A percentile compares a stretch with the other conserved stretches of the same genome.
phyloP scores from a whole-genome alignment of 352 stramenopile genomes.

The Phytophthora sp. region DNA sequence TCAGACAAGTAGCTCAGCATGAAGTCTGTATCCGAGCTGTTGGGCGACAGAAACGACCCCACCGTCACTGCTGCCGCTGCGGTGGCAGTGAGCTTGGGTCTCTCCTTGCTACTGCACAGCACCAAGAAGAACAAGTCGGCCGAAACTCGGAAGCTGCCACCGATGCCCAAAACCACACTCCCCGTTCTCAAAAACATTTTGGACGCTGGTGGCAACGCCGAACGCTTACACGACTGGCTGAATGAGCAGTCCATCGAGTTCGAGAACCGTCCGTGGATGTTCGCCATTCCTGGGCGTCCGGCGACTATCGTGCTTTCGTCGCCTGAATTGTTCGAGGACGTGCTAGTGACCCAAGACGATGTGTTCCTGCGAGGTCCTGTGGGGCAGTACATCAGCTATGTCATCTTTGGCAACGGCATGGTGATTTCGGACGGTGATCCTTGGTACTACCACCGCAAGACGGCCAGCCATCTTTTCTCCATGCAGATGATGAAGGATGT shows the following conservation, averaged over 20 bases:
- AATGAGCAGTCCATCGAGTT: constrained; percentile 33
- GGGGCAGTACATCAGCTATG: constrained; percentile 28
- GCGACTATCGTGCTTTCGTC: constrained; percentile 43
- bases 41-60: constrained; percentile 3
- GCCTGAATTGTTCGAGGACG: constrained; percentile 38
- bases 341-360: constrained; percentile 59
- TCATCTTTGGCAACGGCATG: constrained; percentile 62
- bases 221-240: constrained; percentile 49
- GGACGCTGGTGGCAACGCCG: constrained; percentile 17
- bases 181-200: constrained; percentile 41
- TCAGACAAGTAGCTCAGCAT: constrained; percentile 1
- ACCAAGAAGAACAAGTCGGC: constrained; percentile 13
- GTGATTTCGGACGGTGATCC: constrained; percentile 24
- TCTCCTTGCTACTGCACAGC: constrained; percentile 18
- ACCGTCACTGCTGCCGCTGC: constrained; percentile 3
- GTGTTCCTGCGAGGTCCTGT: constrained; percentile 57
- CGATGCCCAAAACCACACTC: constrained; percentile 25
- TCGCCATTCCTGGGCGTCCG: constrained; percentile 29
- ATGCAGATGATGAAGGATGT: constrained; percentile 41
- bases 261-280: constrained; percentile 34
- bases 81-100: constrained; percentile 19
- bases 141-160: constrained; percentile 14
- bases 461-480: constrained; percentile 82
- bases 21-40: constrained; percentile 2
- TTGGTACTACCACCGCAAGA: constrained; percentile 73